These are phyloP conservation scores for Dicorynia guianensis DNA, from an alignment of 306 rosid genomes.

Conservation along the genomic window DNA sequence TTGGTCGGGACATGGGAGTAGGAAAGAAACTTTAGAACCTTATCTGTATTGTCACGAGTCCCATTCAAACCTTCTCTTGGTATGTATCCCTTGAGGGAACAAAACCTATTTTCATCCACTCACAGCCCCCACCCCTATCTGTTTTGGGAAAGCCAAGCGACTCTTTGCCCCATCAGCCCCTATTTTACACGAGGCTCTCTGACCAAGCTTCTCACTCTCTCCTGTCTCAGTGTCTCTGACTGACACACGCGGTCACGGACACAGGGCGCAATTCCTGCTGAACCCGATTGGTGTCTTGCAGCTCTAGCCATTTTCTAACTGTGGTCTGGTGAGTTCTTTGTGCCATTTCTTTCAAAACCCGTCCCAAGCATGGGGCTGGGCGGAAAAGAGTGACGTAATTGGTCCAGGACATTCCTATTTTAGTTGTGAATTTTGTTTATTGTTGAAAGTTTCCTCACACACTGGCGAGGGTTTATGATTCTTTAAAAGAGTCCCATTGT, in stretches of 20 bases:
- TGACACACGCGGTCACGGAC: constrained; percentile 28
- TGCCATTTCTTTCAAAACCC: not conserved
- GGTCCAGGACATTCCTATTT: constrained; percentile 2
- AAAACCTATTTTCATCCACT: constrained; percentile 75
- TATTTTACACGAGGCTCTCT: constrained; percentile 41
- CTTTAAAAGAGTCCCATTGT: constrained; percentile 4
- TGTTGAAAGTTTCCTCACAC: not conserved
- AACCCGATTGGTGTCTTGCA: constrained; percentile 43
- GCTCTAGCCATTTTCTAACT: constrained; percentile 46
- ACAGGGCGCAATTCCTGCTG: constrained; percentile 33
- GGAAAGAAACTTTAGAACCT: constrained; percentile 31
- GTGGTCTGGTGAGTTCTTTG: constrained; percentile 51
- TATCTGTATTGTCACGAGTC: constrained; percentile 45
- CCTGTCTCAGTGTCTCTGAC: constrained; percentile 31
- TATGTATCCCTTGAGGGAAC: constrained; percentile 58
- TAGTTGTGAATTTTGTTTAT: constrained; percentile 13
- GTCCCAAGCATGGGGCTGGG: not conserved
- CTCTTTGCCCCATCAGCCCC: constrained; percentile 46
- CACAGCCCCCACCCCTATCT: constrained; percentile 79
- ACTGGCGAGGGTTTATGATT: not conserved
- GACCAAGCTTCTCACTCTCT: constrained; percentile 23
- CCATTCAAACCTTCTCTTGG: constrained; percentile 64
- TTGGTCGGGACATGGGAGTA: not conserved
- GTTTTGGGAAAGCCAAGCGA: constrained; percentile 67
- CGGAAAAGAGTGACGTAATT: not conserved